A percentile compares a stretch with the other conserved stretches of the same genome.
Evolutionary conservation across 345 rosid genomes (phyloP).

Genomic region (Sisymbrium irio): DNA sequence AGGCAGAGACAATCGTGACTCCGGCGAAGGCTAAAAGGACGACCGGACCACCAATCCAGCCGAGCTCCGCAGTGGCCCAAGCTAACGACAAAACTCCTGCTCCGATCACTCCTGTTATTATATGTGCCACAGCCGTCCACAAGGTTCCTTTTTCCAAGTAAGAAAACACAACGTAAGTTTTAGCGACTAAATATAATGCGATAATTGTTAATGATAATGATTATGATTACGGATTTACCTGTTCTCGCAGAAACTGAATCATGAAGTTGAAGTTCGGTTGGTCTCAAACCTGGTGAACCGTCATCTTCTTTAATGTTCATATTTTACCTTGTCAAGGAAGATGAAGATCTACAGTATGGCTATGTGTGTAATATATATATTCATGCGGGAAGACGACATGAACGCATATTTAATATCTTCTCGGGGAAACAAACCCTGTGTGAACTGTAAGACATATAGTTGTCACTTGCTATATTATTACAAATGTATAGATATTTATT

Average conservation of each 20-base stretch:
- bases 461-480: background rate
- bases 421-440: conserved; percentile 6
- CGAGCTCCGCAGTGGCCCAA: conserved; percentile 67
- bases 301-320: conserved; percentile 13
- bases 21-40: conserved; percentile 46
- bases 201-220: background rate
- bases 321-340: background rate
- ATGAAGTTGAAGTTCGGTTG: conserved; percentile 12
- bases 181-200: background rate
- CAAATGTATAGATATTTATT: background rate
- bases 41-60: conserved; percentile 73
- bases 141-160: conserved; percentile 40
- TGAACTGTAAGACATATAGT: background rate
- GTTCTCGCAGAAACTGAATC: conserved; percentile 22
- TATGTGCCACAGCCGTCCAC: conserved; percentile 64
- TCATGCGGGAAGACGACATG: conserved; percentile 6
- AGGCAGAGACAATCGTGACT: conserved; percentile 44
- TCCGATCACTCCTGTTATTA: conserved; percentile 77
- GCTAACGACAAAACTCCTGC: conserved; percentile 80
- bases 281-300: conserved; percentile 2
- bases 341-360: background rate
- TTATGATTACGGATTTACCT: conserved; percentile 6
- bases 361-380: background rate
- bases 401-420: background rate
- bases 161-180: background rate